Evolutionary conservation across 768 basidiomycete genomes (phyloP), one percentile per base, ranked within the genome.

Genomic region (Termitomyces heimii): DNA sequence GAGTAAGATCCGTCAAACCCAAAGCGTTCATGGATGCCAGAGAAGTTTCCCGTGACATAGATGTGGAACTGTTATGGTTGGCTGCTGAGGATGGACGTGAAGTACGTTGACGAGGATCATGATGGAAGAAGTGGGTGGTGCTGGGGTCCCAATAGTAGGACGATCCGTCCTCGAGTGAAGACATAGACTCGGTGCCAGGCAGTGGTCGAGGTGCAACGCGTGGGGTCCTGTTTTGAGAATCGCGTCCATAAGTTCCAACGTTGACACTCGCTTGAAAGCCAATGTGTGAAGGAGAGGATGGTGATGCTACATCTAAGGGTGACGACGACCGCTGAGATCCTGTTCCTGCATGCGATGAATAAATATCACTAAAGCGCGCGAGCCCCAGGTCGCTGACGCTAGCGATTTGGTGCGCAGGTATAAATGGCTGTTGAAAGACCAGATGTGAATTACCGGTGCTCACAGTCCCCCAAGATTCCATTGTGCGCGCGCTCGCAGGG

Each of bases 391-490:
- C 61, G n/a, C 55, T 46, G 31, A 59, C 48, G 26, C 58, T 59
- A 2, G 26, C 10, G 3, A 62, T 45, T 18, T 59, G 43, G 32
- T 56, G 37, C 9, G 48, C 55, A 22, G 55, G 29, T 9, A 40
- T 46, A 29, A 62, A 62, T 26, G 43, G 58, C 20, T 5, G 34
- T 16, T 34, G 53, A 40, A 9, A 49, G 39, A 24, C 45, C 42
- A 3, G 42, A 52, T 54, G 18, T 2, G 26, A 8, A 42, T 43
- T 12, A 35, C 48, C 18, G 5, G 48, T 52, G 37, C 40, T 59
- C 18, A 62, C 31, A n/a, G 61, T 62, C n/a, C 61, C 61, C 61
- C 61, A 62, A 16, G 61, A 62, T 2, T 51, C 42, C 31, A 42
- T 39, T 35, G 58, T 50, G 22, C 3, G 24, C 12, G 43, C 12